Percentiles rank a stretch among this genome's conserved stretches.
These are phyloP conservation scores for Colletotrichum eremochloae DNA, from an alignment of 2,329 filamentous ascomycete genomes.

Conservation along the genomic window DNA sequence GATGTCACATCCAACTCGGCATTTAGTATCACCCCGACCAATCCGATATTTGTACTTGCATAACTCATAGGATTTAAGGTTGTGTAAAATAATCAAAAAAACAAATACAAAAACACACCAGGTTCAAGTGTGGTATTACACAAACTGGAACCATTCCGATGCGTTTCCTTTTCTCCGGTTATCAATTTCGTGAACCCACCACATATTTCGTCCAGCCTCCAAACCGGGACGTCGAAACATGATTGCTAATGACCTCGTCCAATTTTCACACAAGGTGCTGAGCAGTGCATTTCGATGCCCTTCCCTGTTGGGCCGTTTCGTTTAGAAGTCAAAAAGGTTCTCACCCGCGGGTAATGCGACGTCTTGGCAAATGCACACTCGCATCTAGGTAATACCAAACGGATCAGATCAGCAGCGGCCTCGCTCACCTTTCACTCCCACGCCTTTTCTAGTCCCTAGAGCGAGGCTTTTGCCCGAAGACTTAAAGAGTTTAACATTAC, in stretches of 20 bases:
- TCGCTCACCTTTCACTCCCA: conserved; percentile 9
- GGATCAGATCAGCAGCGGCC: background rate
- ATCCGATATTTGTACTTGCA: conserved; percentile 17
- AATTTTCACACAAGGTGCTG: background rate
- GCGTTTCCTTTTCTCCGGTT: conserved; percentile 34
- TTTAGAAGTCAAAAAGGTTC: conserved; percentile 13
- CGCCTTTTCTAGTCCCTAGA: background rate
- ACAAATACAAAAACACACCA: background rate
- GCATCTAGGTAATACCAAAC: background rate
- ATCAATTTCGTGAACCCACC: background rate
- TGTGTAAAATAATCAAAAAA: conserved; percentile 1
- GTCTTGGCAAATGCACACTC: conserved; percentile 30
- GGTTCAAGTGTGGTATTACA: background rate
- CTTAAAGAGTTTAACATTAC: background rate
- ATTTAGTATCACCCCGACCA: conserved; percentile 9
- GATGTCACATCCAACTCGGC: conserved; percentile 36
- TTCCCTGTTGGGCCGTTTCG: background rate
- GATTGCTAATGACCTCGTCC: background rate
- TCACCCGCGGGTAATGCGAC: conserved; percentile 21
- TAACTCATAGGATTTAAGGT: conserved; percentile 21
- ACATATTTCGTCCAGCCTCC: conserved; percentile 5
- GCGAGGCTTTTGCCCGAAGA: background rate
- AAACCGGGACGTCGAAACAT: background rate
- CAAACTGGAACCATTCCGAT: conserved; percentile 18
- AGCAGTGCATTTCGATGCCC: background rate